These are phyloP conservation scores for Rubia balearica DNA, from an alignment of 305 asterid species.

Conservation along the genomic window DNA sequence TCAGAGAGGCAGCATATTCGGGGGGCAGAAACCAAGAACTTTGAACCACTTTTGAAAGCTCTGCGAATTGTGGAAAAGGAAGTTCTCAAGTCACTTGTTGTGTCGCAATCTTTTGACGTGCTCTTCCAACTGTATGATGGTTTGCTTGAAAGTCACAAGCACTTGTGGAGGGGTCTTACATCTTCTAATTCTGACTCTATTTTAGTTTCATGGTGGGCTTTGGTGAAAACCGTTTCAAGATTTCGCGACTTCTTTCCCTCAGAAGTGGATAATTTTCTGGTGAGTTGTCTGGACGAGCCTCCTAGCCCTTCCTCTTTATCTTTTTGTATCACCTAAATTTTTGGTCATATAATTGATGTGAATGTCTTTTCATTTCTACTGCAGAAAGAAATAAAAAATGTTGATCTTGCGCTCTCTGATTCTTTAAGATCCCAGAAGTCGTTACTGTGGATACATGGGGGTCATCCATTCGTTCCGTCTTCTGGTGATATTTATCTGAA, in stretches of 20 bases:
- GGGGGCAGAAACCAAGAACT: constrained; percentile 28
- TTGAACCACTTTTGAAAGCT: constrained; percentile 38
- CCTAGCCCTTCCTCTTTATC: constrained; percentile 10
- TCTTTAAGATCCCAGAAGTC: constrained; percentile 51
- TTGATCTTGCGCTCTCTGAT: constrained; percentile 33
- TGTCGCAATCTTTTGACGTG: constrained; percentile 49
- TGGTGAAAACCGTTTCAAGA: constrained; percentile 48
- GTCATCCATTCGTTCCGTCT: constrained; percentile 75
- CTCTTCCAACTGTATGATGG: constrained; percentile 42
- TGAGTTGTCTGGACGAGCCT: constrained; percentile 27
- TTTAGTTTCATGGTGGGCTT: constrained; percentile 50
- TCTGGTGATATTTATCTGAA: constrained; percentile 58
- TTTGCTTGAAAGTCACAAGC: constrained; percentile 72
- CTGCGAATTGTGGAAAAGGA: constrained; percentile 51
- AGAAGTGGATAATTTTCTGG: constrained; percentile 58
- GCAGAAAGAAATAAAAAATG: constrained; percentile 45
- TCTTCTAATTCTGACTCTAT: constrained; percentile 40
- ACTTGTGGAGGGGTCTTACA: constrained; percentile 56
- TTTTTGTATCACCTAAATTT: constrained; percentile 8
- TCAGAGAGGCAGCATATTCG: constrained; percentile 32
- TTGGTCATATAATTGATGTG: constrained; percentile 4
- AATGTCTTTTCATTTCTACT: constrained; percentile 17
- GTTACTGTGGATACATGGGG: constrained; percentile 85
- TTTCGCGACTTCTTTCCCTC: constrained; percentile 43
- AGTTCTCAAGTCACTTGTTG: constrained; percentile 54